A percentile compares a stretch with the other conserved stretches of the same genome.
Conservation (phyloP, 2,329 filamentous ascomycete species). For the Penicillium digitatum region DNA sequence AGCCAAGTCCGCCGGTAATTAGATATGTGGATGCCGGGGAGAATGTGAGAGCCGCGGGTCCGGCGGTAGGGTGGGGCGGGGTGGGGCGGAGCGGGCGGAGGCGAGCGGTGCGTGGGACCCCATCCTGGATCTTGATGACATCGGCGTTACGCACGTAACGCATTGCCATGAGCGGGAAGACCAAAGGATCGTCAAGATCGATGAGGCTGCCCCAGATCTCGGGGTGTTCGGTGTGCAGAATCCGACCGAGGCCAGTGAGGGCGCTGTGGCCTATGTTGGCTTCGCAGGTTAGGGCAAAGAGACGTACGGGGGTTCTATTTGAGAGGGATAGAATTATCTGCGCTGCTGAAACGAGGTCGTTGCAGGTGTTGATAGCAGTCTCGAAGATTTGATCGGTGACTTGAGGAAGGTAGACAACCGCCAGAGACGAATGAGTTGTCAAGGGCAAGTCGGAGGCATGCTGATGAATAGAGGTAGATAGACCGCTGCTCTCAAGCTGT, state of each 20-base stretch:
- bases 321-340: neutral
- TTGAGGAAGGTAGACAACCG: neutral
- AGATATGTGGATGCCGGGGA: neutral
- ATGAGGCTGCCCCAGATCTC: neutral
- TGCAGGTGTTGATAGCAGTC: neutral
- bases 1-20: neutral
- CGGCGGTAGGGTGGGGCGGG: neutral
- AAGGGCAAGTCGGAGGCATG: neutral
- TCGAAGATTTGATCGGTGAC: neutral
- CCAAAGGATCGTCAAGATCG: neutral
- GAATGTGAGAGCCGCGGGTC: neutral
- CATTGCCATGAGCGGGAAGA: neutral
- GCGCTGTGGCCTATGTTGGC: neutral
- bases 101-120: neutral
- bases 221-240: neutral
- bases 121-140: neutral
- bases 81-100: neutral
- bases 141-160: neutral
- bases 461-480: neutral
- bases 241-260: neutral
- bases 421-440: neutral
- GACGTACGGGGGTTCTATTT: neutral
- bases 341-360: neutral
- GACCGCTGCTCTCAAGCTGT: neutral
- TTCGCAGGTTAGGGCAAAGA: neutral